phyloP scores from a whole-genome alignment of 345 rosid species.

The Viola odorata region DNA sequence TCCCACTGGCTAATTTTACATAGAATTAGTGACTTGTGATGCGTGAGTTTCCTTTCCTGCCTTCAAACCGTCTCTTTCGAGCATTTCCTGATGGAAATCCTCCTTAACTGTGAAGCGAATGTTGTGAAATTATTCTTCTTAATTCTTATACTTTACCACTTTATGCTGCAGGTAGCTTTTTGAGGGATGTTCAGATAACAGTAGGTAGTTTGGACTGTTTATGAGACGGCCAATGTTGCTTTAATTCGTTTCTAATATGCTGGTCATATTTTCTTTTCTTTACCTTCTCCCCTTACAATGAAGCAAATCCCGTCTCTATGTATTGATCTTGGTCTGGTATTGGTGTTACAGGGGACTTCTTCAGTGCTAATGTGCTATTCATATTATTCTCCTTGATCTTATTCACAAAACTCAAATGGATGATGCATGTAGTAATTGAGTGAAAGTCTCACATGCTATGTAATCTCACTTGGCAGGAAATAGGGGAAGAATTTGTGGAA shows the following conservation, averaged over 20 bases:
- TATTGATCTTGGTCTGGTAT: conserved; percentile 11
- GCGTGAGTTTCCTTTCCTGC: too few relatives aligned
- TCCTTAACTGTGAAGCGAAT: too few relatives aligned
- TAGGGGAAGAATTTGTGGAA: conserved; percentile 92
- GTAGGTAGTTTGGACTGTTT: conserved; percentile 63
- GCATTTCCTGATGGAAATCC: too few relatives aligned
- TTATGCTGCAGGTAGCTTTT: conserved; percentile 87
- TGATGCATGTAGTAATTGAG: background rate
- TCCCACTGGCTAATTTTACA: too few relatives aligned
- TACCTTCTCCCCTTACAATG: conserved; percentile 6
- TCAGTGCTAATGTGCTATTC: too few relatives aligned
- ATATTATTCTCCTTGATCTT: too few relatives aligned
- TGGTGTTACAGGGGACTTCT: conserved; percentile 68
- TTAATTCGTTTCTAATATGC: conserved; percentile 8
- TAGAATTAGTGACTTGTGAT: too few relatives aligned
- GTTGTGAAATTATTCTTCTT: conserved; percentile 21
- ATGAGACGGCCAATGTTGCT: conserved; percentile 18
- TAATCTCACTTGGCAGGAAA: conserved; percentile 41
- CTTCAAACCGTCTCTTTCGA: too few relatives aligned
- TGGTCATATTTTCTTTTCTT: conserved; percentile 9
- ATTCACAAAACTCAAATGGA: background rate
- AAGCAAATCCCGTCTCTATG: background rate
- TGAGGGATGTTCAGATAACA: conserved; percentile 82
- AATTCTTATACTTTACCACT: conserved; percentile 53
- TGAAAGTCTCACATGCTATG: background rate